Evolutionary conservation across 495 filamentous ascomycete genomes (phyloP).

Genomic region (Niebla homalea): DNA sequence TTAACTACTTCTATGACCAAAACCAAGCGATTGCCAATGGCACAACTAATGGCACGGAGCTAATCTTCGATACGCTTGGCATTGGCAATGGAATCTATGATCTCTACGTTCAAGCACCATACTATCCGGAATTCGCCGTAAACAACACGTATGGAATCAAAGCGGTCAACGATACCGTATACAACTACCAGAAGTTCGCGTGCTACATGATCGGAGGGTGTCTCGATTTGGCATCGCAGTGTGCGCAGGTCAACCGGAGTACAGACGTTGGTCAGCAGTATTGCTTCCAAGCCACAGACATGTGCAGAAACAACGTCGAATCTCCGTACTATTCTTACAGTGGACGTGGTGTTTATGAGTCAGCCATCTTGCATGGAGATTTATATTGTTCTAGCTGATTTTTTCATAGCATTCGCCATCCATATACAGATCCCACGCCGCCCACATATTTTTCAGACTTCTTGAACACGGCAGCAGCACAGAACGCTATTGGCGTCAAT

Average conservation of each 20-base stretch:
- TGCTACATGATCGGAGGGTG: slow-evolving; percentile 26
- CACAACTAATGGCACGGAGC: slow-evolving; percentile 31
- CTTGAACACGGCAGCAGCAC: slow-evolving; percentile 30
- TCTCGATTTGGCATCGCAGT: slow-evolving; percentile 29
- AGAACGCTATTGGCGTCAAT: slow-evolving; percentile 37
- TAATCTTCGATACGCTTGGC: slow-evolving; percentile 38
- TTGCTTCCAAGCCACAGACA: slow-evolving; percentile 26
- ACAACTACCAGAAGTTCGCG: slow-evolving; percentile 24
- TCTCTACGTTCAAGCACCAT: slow-evolving; percentile 41
- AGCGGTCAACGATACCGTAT: slow-evolving; percentile 34
- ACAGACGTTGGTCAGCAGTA: slow-evolving; percentile 24
- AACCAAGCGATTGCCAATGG: slow-evolving; percentile 40
- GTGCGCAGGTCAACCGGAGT: slow-evolving; percentile 23
- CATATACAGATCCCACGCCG: slow-evolving; percentile 34
- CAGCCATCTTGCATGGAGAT: neutral
- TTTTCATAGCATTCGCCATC: slow-evolving; percentile 28
- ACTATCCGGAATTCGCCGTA: slow-evolving; percentile 44
- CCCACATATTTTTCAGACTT: slow-evolving; percentile 33
- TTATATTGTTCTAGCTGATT: neutral
- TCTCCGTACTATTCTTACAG: slow-evolving; percentile 30
- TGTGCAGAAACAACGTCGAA: slow-evolving; percentile 33
- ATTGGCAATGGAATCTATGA: slow-evolving; percentile 42
- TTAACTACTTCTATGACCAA: slow-evolving; percentile 46
- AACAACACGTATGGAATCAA: slow-evolving; percentile 54
- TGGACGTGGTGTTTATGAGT: slow-evolving; percentile 36